Evolutionary conservation across 2,329 filamentous ascomycete species (phyloP).

Genomic region (Nothopassalora personata): DNA sequence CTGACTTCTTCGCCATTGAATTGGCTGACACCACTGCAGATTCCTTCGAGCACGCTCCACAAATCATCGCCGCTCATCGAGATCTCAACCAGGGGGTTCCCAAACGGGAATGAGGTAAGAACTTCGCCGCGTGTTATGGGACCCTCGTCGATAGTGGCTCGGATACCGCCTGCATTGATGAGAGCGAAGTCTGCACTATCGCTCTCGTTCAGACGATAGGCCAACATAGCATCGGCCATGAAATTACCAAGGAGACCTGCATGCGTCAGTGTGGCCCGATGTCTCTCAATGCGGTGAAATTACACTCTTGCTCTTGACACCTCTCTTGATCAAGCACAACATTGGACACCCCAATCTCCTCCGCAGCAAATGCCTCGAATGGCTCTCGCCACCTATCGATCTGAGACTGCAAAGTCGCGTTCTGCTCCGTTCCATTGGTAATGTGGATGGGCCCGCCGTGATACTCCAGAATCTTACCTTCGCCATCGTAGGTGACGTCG

Average conservation of each 20-base stretch:
- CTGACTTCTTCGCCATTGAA: constrained; percentile 50
- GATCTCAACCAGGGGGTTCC: constrained; percentile 59
- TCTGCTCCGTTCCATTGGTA: constrained; percentile 56
- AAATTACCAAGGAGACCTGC: constrained; percentile 35
- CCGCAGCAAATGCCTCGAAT: constrained; percentile 55
- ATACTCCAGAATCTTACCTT: constrained; percentile 59
- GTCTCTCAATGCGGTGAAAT: no score
- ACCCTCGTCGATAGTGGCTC: constrained; percentile 57
- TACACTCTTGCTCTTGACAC: constrained; percentile 55
- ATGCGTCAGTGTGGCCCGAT: no score
- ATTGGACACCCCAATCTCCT: constrained; percentile 52
- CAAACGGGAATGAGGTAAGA: constrained; percentile 61
- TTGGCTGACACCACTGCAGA: constrained; percentile 52
- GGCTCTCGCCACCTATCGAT: constrained; percentile 55
- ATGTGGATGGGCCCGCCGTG: constrained; percentile 60
- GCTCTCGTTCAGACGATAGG: constrained; percentile 52
- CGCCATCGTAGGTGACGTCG: constrained; percentile 57
- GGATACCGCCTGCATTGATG: constrained; percentile 60
- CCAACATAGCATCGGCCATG: constrained; percentile 53
- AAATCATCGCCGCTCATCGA: constrained; percentile 50
- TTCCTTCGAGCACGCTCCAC: constrained; percentile 55
- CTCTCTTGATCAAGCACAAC: constrained; percentile 55
- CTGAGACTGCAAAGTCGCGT: constrained; percentile 52
- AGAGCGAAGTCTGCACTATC: constrained; percentile 51
- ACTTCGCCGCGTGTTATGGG: constrained; percentile 59